Base-by-base conservation (phyloP, 805 yeast species). In the Lipomyces oligophaga region DNA sequence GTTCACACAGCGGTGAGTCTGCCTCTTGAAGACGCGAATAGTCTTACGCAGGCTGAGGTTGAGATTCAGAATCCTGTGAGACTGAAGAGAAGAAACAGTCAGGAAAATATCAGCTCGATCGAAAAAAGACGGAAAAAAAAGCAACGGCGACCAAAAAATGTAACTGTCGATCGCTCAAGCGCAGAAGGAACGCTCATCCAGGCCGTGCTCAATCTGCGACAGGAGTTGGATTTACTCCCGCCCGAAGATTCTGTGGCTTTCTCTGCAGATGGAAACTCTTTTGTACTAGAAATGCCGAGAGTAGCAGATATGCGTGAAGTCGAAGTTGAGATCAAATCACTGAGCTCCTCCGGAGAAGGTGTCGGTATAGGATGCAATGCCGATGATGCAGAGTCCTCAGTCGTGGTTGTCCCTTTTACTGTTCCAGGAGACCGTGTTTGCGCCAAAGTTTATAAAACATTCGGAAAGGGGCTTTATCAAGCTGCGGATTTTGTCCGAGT, bases 301-400 rank as follows among this genome's bases (percentile, higher is more conserved):
- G n/a, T 36, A 4, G 33, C 37, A n/a, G 67, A 78, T 58, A 85
- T 85, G 60, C 72, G 89, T 43, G 65, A 63, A 2, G 83, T 81
- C 1, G 68, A 79, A 46, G 87, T 86, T 16, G 66, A 74, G 49
- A 72, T 93, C 39, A 58, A 75, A 26, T 71, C 70, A 37, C 66
- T 83, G 13, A 71, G 86, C 8, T 82, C 96, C 1, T 85, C 80
- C 52, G 97, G 97, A 44, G 95, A 88, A 53, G 97, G 97, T 1
- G 58, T 90, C 19, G 95, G 85, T 0, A 49, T 87, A 3, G 73
- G 84, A 38, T 67, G 73, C 3, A 80, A 80, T 57, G 89, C 93
- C 1, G 75, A 71, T 5, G 71, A 68, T 15, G 22, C 38, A 16
- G 38, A 22, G 34, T n/a, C 33, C 25, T 70, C 70, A 41, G 71